Evolutionary conservation across 208 protist species (phyloP).

Genomic region (Trypanosoma platydactyli): DNA sequence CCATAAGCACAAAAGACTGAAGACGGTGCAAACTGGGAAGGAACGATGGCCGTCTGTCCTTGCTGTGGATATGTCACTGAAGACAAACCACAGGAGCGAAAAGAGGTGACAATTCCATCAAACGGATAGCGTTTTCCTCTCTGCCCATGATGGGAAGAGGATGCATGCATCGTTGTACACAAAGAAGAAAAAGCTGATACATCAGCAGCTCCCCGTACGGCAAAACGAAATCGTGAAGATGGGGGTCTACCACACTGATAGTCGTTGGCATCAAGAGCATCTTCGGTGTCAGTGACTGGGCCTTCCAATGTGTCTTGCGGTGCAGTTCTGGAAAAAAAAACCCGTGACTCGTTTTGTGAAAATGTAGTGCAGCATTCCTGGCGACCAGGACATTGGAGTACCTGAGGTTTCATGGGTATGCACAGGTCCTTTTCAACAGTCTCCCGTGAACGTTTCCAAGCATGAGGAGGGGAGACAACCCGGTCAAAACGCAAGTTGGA

Average conservation of each 20-base stretch:
- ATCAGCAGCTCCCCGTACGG: conserved; percentile 1
- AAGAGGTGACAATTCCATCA: neutral
- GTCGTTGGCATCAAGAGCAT: too few species aligned
- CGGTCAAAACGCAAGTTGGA: conserved; percentile 3
- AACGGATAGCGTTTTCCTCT: neutral
- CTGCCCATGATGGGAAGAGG: neutral
- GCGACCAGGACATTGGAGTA: neutral
- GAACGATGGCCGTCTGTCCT: neutral
- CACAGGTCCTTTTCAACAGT: neutral
- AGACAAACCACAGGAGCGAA: neutral
- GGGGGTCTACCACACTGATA: neutral
- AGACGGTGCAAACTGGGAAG: neutral
- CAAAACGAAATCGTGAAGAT: conserved; percentile 25
- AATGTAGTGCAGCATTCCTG: neutral
- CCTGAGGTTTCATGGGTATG: neutral
- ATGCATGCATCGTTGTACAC: neutral
- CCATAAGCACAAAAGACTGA: neutral
- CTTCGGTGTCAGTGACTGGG: neutral
- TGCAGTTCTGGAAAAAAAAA: conserved; percentile 12
- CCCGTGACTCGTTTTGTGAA: neutral
- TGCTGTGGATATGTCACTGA: neutral
- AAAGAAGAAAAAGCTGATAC: neutral
- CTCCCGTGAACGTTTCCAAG: conserved; percentile 9
- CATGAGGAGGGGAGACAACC: neutral
- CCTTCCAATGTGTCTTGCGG: conserved; percentile 9